Percentiles rank a stretch among this genome's conserved stretches.
These are phyloP conservation scores for Hypericum androsaemum DNA, from an alignment of 345 rosid genomes.

Conservation along the genomic window DNA sequence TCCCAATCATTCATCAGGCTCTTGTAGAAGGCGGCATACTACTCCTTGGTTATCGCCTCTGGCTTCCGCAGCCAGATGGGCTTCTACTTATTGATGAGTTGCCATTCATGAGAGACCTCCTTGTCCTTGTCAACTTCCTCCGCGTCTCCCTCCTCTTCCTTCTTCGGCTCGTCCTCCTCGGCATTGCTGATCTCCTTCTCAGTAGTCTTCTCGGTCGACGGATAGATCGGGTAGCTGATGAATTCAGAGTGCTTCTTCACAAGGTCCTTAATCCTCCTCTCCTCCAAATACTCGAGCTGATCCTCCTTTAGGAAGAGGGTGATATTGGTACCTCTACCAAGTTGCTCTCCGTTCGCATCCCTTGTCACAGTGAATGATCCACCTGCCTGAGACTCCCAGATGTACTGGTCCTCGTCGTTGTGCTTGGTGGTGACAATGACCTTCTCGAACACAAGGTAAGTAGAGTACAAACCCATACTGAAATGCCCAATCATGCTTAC, in stretches of 20 bases:
- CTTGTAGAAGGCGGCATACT: conserved; percentile 80
- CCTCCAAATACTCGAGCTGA: conserved; percentile 69
- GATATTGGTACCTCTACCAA: conserved; percentile 12
- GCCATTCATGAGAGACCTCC: conserved; percentile 86
- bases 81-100: conserved; percentile 76
- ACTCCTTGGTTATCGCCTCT: conserved; percentile 76
- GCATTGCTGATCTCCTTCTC: conserved; percentile 86
- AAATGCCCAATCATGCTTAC: conserved; percentile 19
- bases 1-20: conserved; percentile 88
- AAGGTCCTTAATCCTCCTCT: conserved; percentile 83
- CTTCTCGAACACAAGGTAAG: conserved; percentile 17
- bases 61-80: conserved; percentile 94
- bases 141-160: conserved; percentile 62
- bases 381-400: conserved; percentile 17
- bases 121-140: conserved; percentile 83
- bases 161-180: conserved; percentile 63
- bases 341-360: conserved; percentile 7
- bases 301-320: conserved; percentile 12
- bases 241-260: conserved; percentile 93
- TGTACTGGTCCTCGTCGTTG: conserved; percentile 14
- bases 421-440: conserved; percentile 15
- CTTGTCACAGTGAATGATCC: conserved; percentile 8
- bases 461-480: conserved; percentile 14
- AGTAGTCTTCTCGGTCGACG: conserved; percentile 81
- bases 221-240: conserved; percentile 76